Conservation (phyloP, 1,284 basidiomycete species). For the Serendipita sp. region DNA sequence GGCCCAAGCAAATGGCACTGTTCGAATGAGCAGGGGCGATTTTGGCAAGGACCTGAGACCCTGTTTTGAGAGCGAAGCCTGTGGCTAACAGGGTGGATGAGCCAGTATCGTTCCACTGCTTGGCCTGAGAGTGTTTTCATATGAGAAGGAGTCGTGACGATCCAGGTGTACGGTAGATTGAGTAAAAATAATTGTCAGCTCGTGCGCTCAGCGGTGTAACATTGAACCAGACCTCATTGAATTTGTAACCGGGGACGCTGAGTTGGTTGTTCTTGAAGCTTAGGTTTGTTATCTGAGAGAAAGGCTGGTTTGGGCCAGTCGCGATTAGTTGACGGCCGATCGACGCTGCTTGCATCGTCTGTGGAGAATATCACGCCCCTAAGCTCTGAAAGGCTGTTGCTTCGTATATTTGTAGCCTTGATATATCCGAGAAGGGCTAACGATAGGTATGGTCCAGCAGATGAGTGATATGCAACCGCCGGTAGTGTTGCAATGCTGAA, state of each 20-base stretch:
- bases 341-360: neutral
- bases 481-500: too few relatives aligned
- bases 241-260: conserved; percentile 8
- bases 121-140: conserved; percentile 26
- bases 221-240: neutral
- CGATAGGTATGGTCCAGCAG: too few relatives aligned
- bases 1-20: conserved; percentile 53
- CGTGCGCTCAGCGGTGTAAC: too few relatives aligned
- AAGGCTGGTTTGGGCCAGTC: neutral
- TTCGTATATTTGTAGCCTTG: too few relatives aligned
- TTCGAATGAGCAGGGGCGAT: conserved; percentile 54
- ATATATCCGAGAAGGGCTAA: too few relatives aligned
- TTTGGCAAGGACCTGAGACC: conserved; percentile 52
- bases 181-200: neutral
- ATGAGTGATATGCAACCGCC: too few relatives aligned
- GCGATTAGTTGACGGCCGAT: neutral
- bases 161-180: too few relatives aligned
- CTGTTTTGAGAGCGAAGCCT: conserved; percentile 53
- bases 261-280: conserved; percentile 3
- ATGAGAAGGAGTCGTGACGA: too few relatives aligned
- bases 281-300: neutral
- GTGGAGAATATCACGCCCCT: too few relatives aligned
- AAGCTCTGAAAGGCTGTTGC: too few relatives aligned
- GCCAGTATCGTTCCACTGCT: conserved; percentile 54
- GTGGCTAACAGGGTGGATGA: conserved; percentile 52